Base-by-base conservation (phyloP, 2,329 filamentous ascomycete species). In the Mariannaea elegans region DNA sequence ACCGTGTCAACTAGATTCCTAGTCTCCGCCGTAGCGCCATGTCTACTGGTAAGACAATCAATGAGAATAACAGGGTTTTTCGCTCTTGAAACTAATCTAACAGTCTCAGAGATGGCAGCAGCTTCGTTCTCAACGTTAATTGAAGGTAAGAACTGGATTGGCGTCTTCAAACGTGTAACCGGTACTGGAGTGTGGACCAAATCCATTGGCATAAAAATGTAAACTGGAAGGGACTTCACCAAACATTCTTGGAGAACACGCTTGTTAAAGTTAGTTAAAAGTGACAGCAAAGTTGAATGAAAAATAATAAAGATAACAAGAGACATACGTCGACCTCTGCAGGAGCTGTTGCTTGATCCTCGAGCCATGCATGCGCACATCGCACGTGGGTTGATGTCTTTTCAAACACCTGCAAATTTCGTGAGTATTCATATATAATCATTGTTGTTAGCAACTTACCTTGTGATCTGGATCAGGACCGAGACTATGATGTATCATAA, bases 121-220 rank as follows among this genome's bases (percentile, higher is more conserved):
- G 10, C 6, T 32, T 61, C 53, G 13, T 44, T 42, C 14, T 14
- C n/a, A 7, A 24, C 2, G n/a, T 58, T n/a, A 2, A 58, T 14
- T 8, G 34, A 48, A 18, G 2, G 14, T 13, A 24, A 24, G 1
- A 46, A 2, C 4, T 61, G 21, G 4, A 61, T 58, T 2, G 34
- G 53, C 8, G 29, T 19, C 23, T 12, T 24, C n/a, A 58, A 44
- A 3, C 29, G 31, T 14, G 54, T 48, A 8, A 34, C 29, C 4
- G 36, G 29, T 6, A 61, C 29, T 1, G n/a, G 44, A 14, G 13
- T 18, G 7, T 61, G 59, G 10, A 61, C 59, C 31, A 61, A 54
- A n/a, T 61, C 59, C 59, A 61, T 61, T 4, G 59, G 59, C 14
- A 61, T 54, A 31, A 61, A 61, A 7, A 61, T 16, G 6, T 61